phyloP scores from a whole-genome alignment of 140 eudicot species.

The Stevia rebaudiana region DNA sequence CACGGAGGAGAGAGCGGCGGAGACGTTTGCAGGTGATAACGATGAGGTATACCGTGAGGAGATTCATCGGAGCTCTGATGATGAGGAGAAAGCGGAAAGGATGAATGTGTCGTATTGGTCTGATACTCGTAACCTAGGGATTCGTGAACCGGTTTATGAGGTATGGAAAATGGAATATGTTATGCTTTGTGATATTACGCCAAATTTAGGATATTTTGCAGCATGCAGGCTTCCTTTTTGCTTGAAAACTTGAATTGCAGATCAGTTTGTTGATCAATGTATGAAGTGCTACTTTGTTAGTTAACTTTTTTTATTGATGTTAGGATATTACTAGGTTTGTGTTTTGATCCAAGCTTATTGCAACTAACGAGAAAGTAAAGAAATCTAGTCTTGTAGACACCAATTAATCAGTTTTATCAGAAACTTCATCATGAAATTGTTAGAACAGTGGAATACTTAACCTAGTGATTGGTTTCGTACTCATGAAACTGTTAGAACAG shows the following conservation, averaged over 20 bases:
- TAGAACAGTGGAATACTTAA: neutral
- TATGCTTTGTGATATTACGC: neutral
- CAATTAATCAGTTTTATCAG: neutral
- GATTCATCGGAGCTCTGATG: constrained; percentile 24
- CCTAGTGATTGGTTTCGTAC: neutral
- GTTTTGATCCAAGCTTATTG: neutral
- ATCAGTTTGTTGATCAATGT: neutral
- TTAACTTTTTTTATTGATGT: no score
- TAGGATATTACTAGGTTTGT: no score
- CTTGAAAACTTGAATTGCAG: neutral
- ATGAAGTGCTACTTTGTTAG: neutral
- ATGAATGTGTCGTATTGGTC: constrained; percentile 32
- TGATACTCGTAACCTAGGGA: constrained; percentile 71
- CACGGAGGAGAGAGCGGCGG: constrained; percentile 36
- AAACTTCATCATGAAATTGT: neutral
- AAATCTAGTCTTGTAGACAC: neutral
- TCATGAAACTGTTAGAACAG: no score
- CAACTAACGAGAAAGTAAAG: no score
- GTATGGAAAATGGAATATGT: constrained; percentile 20
- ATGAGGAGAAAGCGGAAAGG: constrained; percentile 27
- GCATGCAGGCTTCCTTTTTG: neutral
- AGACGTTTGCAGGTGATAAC: constrained; percentile 23
- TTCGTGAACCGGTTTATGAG: constrained; percentile 96
- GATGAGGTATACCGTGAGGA: constrained; percentile 25
- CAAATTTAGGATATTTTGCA: neutral